Evolutionary conservation across 2,329 filamentous ascomycete genomes (phyloP).

Genomic region (Alternaria sp.): DNA sequence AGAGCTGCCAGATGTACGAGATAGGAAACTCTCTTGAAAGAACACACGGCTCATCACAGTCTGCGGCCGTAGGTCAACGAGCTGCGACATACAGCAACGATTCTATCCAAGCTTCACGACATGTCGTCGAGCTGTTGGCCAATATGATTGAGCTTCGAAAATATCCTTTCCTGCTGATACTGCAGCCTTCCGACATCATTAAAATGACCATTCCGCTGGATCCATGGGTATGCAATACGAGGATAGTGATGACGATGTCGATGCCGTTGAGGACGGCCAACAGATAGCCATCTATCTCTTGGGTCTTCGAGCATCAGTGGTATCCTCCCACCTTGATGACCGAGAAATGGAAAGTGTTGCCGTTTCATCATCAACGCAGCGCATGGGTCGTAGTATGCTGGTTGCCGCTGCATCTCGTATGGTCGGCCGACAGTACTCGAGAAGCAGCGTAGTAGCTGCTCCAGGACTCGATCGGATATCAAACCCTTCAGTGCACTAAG

Average conservation of each 20-base stretch:
- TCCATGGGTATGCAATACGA: not conserved
- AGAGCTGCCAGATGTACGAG: too few relatives aligned
- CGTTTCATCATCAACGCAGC: not conserved
- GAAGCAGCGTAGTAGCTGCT: not conserved
- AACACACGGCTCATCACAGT: too few relatives aligned
- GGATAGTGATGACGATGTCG: not conserved
- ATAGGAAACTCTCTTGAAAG: too few relatives aligned
- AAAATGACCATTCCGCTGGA: not conserved
- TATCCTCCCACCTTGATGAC: not conserved
- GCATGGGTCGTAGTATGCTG: not conserved
- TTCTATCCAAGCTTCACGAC: not conserved
- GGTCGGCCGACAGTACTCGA: not conserved
- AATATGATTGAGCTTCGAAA: slow-evolving; percentile 1
- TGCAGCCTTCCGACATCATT: not conserved
- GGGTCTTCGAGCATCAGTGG: not conserved
- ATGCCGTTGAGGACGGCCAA: not conserved
- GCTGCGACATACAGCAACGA: too few relatives aligned
- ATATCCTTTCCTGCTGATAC: slow-evolving; percentile 6
- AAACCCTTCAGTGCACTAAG: not conserved
- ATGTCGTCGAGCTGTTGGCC: not conserved
- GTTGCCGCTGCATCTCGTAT: not conserved
- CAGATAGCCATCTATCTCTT: not conserved
- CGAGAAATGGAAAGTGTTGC: not conserved
- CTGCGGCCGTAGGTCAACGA: too few relatives aligned
- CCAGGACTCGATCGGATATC: not conserved